A percentile compares a stretch with the other conserved stretches of the same genome.
Evolutionary conservation across 1,139 yeast genomes (phyloP).

Genomic region (Diutina neorugosa): DNA sequence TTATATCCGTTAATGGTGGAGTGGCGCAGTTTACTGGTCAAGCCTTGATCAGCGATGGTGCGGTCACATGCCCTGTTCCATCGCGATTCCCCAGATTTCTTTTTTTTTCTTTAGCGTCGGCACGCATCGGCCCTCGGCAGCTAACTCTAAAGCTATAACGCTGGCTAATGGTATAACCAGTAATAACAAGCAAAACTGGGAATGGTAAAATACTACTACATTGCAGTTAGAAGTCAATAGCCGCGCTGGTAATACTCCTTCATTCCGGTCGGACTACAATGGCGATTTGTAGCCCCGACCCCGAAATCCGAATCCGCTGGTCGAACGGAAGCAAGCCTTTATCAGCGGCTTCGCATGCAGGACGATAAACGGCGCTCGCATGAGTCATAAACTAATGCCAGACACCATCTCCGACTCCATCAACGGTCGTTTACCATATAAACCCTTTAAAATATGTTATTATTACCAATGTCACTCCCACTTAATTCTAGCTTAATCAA

Average conservation of each 20-base stretch:
- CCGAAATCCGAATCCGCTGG: not conserved
- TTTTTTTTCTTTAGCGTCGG: not conserved
- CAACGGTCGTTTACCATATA: too few relatives aligned
- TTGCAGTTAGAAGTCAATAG: too few relatives aligned
- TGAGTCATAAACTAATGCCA: not conserved
- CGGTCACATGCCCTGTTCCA: not conserved
- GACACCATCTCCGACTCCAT: not conserved
- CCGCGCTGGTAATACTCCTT: too few relatives aligned
- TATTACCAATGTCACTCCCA: too few relatives aligned
- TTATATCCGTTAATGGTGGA: too few relatives aligned
- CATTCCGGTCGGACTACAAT: too few relatives aligned
- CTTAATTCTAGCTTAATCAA: too few relatives aligned
- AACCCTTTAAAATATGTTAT: too few relatives aligned
- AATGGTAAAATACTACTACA: too few relatives aligned
- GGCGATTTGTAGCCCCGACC: not conserved
- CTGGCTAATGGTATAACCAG: not conserved
- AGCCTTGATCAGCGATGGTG: not conserved
- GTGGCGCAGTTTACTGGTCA: too few relatives aligned
- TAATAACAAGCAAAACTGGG: too few relatives aligned
- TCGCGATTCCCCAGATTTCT: not conserved
- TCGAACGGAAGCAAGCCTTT: not conserved
- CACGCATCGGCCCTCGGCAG: not conserved
- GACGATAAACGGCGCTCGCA: constrained; percentile 2
- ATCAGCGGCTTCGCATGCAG: not conserved
- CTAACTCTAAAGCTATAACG: too few relatives aligned